A percentile compares a stretch with the other conserved stretches of the same genome.
Conservation (phyloP, 345 rosid genomes). For the Litchi chinensis region DNA sequence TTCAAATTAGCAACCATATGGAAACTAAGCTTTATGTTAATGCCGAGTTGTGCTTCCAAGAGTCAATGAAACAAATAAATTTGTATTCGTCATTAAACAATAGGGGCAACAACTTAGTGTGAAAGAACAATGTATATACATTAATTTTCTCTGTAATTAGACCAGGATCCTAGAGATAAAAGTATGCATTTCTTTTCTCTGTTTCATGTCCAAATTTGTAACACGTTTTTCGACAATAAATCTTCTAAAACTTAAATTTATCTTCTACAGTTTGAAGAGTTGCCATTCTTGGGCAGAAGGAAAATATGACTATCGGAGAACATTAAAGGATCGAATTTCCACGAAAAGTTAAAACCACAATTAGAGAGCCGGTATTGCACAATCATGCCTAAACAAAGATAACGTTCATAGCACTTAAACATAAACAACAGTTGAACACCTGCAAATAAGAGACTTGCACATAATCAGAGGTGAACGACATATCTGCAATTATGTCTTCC, state of each 20-base stretch:
- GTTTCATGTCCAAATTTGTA: background rate
- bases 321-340: background rate
- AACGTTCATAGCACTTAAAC: background rate
- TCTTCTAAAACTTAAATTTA: background rate
- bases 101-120: background rate
- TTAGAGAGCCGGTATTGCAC: background rate
- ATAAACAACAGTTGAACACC: constrained; percentile 43
- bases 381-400: background rate
- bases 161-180: background rate
- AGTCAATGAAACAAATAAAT: background rate
- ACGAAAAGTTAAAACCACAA: background rate
- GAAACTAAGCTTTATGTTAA: background rate
- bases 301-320: background rate
- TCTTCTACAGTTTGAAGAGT: background rate
- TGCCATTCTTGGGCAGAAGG: background rate
- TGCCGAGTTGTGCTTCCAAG: background rate
- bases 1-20: constrained; percentile 2
- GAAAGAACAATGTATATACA: background rate
- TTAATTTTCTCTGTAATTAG: background rate
- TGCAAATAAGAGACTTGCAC: constrained; percentile 88
- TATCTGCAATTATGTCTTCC: constrained; percentile 66
- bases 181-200: background rate
- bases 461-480: constrained; percentile 52
- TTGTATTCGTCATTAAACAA: background rate
- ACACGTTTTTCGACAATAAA: background rate